These are phyloP conservation scores for Neoarthrinium moseri DNA, from an alignment of 2,329 filamentous ascomycete species.

Conservation along the genomic window DNA sequence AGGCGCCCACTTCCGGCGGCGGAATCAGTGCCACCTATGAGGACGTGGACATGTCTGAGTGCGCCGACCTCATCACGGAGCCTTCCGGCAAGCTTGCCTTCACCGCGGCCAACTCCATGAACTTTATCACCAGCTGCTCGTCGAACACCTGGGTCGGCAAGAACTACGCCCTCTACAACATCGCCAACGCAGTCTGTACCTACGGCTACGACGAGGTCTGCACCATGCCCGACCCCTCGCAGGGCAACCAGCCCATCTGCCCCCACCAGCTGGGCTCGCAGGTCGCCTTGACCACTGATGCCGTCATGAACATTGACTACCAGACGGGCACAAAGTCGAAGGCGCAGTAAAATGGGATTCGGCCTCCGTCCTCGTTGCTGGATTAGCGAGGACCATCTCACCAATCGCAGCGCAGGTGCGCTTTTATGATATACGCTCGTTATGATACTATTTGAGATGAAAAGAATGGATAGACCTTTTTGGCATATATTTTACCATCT, in stretches of 20 bases:
- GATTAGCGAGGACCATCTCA: too few species aligned
- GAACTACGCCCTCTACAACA: conserved; percentile 54
- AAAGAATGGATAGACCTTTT: too few species aligned
- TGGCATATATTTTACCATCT: too few species aligned
- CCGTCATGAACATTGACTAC: conserved; percentile 48
- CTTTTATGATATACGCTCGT: too few species aligned
- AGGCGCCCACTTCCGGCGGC: conserved; percentile 48
- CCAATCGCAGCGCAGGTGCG: too few species aligned
- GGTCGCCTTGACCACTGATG: conserved; percentile 30
- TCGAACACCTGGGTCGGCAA: conserved; percentile 43
- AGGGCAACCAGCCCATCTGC: conserved; percentile 52
- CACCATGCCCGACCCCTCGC: conserved; percentile 40
- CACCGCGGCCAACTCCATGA: conserved; percentile 56
- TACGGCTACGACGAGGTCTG: conserved; percentile 52
- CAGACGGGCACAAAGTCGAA: conserved; percentile 34
- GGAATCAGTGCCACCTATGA: conserved; percentile 50
- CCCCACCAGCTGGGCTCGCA: conserved; percentile 41
- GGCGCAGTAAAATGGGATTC: conserved; percentile 12
- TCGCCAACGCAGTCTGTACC: conserved; percentile 48
- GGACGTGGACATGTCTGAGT: conserved; percentile 45
- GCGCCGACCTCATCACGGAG: conserved; percentile 48
- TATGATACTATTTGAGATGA: too few species aligned
- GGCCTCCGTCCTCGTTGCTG: too few species aligned
- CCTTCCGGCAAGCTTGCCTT: conserved; percentile 50
- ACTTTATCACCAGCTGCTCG: conserved; percentile 48